Base-by-base conservation (phyloP, 306 rosid species). In the Acmispon strigosus region DNA sequence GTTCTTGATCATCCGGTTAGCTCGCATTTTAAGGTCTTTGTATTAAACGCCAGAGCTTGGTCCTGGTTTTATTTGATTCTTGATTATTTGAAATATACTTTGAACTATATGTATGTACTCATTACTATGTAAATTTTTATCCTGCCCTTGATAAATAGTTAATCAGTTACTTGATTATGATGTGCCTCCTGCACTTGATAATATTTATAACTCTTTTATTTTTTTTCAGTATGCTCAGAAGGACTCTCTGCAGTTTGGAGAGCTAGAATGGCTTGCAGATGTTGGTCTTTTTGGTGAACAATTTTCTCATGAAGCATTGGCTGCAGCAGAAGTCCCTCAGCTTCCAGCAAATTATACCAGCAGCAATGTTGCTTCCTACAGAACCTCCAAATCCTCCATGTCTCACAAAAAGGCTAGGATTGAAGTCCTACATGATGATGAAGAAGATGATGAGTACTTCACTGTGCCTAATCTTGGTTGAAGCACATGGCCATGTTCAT, bases 301-400 rank as follows among this genome's bases (percentile, higher is more conserved):
- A 49, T 79, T 89, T 50, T 63, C 88, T 65, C 80, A 77, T 17
- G 92, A 86, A 66, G 83, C 92, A 16, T 60, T 89, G 65, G 90
- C 98, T 22, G 92, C 96, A 0, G 97, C 97, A n/a, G 97, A 94
- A 86, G 99, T 94, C 34, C 99, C 99, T 68, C 91, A 91, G 81
- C 92, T 94, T 82, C 86, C 89, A 14, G 68, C 67, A n/a, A 75
- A 86, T 10, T 87, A 84, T 43, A 44, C 84, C 11, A 44, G 76
- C 59, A 78, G 66, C 86, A 75, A 75, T 60, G 56, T 66, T 49
- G 20, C 81, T 54, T 76, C 96, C 6, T 69, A 62, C 59, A 83
- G 86, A 83, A 76, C 84, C 34, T 57, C 85, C 2, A 94, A 91
- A 84, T 82, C 87, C 51, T 49, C 37, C 71, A 57, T 39, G 63